A percentile compares a stretch with the other conserved stretches of the same genome.
Evolutionary conservation across 371 early-diverging fungal species (phyloP).

Genomic region (Mucor mucedo): DNA sequence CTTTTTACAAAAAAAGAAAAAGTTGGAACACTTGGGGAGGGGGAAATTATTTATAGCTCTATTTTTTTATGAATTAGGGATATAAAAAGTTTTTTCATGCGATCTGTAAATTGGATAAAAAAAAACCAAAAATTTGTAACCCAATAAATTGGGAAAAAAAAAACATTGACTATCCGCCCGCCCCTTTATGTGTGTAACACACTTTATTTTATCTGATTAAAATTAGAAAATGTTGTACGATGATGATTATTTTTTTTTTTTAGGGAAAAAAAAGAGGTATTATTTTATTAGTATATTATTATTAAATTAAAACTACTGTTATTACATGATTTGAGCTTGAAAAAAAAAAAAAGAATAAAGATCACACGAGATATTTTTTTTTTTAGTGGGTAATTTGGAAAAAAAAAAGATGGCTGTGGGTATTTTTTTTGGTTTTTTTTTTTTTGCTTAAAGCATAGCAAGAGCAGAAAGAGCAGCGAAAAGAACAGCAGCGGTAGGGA

Average conservation of each 20-base stretch:
- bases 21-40: too few species aligned
- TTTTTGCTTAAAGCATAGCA: background rate
- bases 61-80: too few species aligned
- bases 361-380: background rate
- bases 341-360: too few species aligned
- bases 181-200: background rate
- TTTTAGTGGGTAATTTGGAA: background rate
- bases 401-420: background rate
- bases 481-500: conserved; percentile 13
- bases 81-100: too few species aligned
- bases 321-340: conserved; percentile 11
- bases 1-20: background rate
- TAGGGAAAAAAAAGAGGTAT: background rate
- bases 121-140: background rate
- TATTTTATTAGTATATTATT: conserved; percentile 1
- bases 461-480: conserved; percentile 23
- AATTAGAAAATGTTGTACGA: too few species aligned
- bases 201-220: too few species aligned
- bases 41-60: too few species aligned
- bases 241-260: conserved; percentile 5
- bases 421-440: too few species aligned
- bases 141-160: conserved; percentile 2
- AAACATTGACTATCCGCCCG: background rate
- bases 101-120: too few species aligned
- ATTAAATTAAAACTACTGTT: conserved; percentile 13